Conservation (phyloP, 2,329 filamentous ascomycete species). For the Zasmidium cellare region DNA sequence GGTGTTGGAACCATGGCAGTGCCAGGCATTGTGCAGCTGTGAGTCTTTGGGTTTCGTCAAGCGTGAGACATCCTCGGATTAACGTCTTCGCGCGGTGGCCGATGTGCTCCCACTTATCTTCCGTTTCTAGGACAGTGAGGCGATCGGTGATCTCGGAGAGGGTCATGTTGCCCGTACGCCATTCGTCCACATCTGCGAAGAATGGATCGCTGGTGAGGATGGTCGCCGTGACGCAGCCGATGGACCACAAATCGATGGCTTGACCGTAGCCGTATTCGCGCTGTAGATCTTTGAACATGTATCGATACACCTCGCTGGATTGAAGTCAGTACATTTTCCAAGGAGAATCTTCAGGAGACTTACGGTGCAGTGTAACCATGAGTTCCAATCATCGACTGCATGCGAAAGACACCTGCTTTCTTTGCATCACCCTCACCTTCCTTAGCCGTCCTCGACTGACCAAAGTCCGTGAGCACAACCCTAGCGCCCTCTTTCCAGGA, state of each 20-base stretch:
- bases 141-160: constrained; percentile 23
- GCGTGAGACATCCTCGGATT: constrained; percentile 51
- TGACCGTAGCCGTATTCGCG: constrained; percentile 53
- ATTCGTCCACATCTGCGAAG: constrained; percentile 40
- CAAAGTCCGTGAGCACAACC: constrained; percentile 63
- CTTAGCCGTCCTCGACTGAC: constrained; percentile 50
- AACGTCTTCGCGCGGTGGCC: constrained; percentile 53
- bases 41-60: constrained; percentile 52
- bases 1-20: constrained; percentile 59
- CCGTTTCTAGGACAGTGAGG: constrained; percentile 46
- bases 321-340: constrained; percentile 5
- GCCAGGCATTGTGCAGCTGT: constrained; percentile 54
- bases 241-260: constrained; percentile 62
- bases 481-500: constrained; percentile 52
- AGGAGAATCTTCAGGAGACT: constrained; percentile 34
- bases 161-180: constrained; percentile 21
- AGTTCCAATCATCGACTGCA: constrained; percentile 58
- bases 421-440: constrained; percentile 24
- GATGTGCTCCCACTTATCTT: constrained; percentile 42
- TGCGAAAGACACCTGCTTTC: constrained; percentile 39
- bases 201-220: constrained; percentile 53
- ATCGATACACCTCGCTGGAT: constrained; percentile 37
- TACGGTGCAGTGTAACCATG: constrained; percentile 60
- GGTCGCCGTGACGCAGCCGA: constrained; percentile 56
- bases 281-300: constrained; percentile 20